phyloP scores from a whole-genome alignment of 2,329 filamentous ascomycete species.

The Leptographium radiaticola region DNA sequence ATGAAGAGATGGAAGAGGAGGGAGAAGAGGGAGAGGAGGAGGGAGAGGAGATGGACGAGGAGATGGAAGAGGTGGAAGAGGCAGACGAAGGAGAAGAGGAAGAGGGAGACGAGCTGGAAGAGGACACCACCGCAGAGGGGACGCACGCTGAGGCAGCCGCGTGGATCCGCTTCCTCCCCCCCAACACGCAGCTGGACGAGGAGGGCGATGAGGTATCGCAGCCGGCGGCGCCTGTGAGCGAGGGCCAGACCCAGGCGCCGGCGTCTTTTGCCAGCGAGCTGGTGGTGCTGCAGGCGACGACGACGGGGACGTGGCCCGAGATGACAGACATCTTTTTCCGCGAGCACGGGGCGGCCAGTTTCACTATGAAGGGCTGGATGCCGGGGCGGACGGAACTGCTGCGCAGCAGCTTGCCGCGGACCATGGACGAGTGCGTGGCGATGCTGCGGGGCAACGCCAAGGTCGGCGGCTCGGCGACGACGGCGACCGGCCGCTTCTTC shows the following conservation, averaged over 20 bases:
- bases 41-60: not conserved
- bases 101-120: not conserved
- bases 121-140: not conserved
- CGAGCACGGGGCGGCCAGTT: conserved; percentile 20
- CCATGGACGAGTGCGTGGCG: conserved; percentile 3
- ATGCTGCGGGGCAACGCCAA: conserved; percentile 9
- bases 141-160: not conserved
- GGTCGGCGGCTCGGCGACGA: not conserved
- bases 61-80: not conserved
- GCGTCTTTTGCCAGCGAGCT: not conserved
- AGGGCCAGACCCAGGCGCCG: not conserved
- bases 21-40: not conserved
- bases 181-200: conserved; percentile 9
- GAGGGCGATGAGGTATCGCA: not conserved
- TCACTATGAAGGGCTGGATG: conserved; percentile 30
- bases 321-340: conserved; percentile 22
- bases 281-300: not conserved
- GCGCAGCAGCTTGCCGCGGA: conserved; percentile 18
- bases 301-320: conserved; percentile 10
- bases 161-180: conserved; percentile 7
- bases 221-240: not conserved
- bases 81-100: not conserved
- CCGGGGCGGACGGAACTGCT: conserved; percentile 25
- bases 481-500: conserved; percentile 20
- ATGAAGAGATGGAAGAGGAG: not conserved